phyloP scores from a whole-genome alignment of 805 yeast species.

The Teunomyces aglyptinius region DNA sequence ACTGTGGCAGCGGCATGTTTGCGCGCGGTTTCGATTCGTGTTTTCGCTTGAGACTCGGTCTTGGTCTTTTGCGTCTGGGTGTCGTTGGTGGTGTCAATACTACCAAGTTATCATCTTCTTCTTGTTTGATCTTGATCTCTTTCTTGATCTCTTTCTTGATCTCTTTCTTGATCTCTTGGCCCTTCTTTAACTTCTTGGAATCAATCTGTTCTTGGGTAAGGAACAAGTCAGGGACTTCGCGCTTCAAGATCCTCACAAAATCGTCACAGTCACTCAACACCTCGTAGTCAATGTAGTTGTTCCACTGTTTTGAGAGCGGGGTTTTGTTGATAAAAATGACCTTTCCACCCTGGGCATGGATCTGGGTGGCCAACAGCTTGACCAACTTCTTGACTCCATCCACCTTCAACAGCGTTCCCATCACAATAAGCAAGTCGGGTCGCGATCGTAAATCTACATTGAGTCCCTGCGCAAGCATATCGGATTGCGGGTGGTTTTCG shows the following conservation, averaged over 20 bases:
- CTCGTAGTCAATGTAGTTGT: constrained; percentile 72
- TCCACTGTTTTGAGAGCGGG: constrained; percentile 64
- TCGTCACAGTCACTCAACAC: constrained; percentile 77
- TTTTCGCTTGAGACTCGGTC: constrained; percentile 20
- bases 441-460: constrained; percentile 59
- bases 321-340: constrained; percentile 78
- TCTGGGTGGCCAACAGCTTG: constrained; percentile 59
- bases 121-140: constrained; percentile 4
- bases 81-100: constrained; percentile 34
- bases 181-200: constrained; percentile 31
- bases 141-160: constrained; percentile 7
- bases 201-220: constrained; percentile 52
- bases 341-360: constrained; percentile 76
- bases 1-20: constrained; percentile 33
- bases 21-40: constrained; percentile 11
- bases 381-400: constrained; percentile 85
- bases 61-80: constrained; percentile 22
- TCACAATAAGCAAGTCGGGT: constrained; percentile 80
- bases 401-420: constrained; percentile 91
- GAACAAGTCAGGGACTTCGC: constrained; percentile 61
- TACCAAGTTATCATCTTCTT: constrained; percentile 8
- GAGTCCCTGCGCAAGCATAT: constrained; percentile 69
- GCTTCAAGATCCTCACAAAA: constrained; percentile 61
- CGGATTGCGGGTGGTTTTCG: constrained; percentile 88
- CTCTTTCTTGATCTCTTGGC: background rate